Evolutionary conservation across 1,284 basidiomycete species (phyloP).

Genomic region (Ustilago hordei): DNA sequence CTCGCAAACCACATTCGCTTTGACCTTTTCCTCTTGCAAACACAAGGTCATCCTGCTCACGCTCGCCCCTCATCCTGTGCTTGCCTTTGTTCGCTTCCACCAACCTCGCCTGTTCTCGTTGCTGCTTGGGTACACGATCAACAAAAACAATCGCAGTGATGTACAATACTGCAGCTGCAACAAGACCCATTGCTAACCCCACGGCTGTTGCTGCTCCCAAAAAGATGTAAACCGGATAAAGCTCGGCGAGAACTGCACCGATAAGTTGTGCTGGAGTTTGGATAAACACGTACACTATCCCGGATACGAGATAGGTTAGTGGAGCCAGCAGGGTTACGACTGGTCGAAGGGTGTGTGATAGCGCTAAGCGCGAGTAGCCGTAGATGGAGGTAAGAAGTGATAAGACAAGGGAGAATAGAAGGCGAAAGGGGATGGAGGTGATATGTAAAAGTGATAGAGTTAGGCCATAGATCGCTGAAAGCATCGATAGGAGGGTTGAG

Average conservation of each 20-base stretch:
- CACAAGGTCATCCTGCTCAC: background rate
- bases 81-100: background rate
- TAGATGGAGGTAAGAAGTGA: conserved; percentile 2
- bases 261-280: conserved; percentile 10
- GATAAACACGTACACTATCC: conserved; percentile 37
- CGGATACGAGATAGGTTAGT: conserved; percentile 35
- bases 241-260: conserved; percentile 9
- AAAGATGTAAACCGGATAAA: conserved; percentile 57
- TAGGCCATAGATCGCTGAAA: background rate
- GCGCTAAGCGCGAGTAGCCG: conserved; percentile 6
- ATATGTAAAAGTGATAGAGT: conserved; percentile 1
- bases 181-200: conserved; percentile 29
- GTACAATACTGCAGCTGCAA: conserved; percentile 32
- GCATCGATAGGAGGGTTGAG: conserved; percentile 1
- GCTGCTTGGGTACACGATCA: conserved; percentile 15
- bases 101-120: background rate
- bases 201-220: conserved; percentile 40
- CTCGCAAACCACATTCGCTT: background rate
- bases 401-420: background rate
- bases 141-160: conserved; percentile 38
- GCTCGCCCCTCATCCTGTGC: background rate
- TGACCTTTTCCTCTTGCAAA: background rate
- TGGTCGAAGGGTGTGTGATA: conserved; percentile 30
- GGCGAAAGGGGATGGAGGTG: conserved; percentile 4
- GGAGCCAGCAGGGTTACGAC: conserved; percentile 27